Conservation (phyloP, 345 rosid species). For the Zanthoxylum bungeanum region DNA sequence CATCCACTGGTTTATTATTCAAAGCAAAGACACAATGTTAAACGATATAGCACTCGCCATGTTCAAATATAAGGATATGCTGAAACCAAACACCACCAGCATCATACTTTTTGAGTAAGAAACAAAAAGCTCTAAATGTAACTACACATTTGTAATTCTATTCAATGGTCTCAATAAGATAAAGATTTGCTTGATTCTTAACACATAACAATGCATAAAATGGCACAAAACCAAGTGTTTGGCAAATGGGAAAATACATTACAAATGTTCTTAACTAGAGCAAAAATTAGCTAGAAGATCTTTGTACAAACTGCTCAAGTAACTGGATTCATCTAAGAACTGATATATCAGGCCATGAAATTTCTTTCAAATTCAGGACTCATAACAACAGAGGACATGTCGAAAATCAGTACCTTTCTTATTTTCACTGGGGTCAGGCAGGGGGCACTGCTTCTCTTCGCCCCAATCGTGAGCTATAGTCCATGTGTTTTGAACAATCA, state of each 20-base stretch:
- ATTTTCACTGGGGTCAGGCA: slow-evolving; percentile 26
- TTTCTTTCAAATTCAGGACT: not conserved
- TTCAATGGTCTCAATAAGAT: not conserved
- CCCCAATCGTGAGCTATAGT: slow-evolving; percentile 42
- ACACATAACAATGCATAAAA: not conserved
- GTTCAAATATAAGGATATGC: too few relatives aligned
- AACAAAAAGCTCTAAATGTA: not conserved
- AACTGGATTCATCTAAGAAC: not conserved
- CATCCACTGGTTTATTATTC: slow-evolving; percentile 27
- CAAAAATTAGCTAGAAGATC: not conserved
- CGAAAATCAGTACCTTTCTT: slow-evolving; percentile 29
- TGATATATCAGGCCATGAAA: not conserved
- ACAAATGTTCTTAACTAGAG: too few relatives aligned
- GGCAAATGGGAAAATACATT: not conserved
- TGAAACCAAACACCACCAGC: too few relatives aligned
- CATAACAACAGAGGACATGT: not conserved
- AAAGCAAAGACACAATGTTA: not conserved
- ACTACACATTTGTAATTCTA: not conserved
- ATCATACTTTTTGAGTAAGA: too few relatives aligned
- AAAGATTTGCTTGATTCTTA: not conserved
- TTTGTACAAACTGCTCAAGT: not conserved
- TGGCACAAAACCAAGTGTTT: not conserved
- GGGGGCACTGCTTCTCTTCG: slow-evolving; percentile 46
- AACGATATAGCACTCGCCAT: too few relatives aligned
- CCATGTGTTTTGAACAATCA: slow-evolving; percentile 51